These are phyloP conservation scores for Debaryomyces sp. DNA, from an alignment of 1,139 yeast genomes.

Conservation along the genomic window DNA sequence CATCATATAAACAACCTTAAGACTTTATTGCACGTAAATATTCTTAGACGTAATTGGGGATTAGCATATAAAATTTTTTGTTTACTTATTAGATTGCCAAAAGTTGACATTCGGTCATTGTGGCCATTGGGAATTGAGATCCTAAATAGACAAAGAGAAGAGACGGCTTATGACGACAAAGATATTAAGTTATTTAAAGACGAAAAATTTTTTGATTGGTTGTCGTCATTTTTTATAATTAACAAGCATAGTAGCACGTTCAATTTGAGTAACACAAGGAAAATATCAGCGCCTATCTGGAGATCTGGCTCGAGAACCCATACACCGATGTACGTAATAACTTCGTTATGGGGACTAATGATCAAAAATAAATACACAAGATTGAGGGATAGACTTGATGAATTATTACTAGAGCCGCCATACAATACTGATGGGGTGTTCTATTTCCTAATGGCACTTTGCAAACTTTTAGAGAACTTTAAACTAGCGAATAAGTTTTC, in stretches of 20 bases:
- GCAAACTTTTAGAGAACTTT: constrained; percentile 25
- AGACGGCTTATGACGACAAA: constrained; percentile 8
- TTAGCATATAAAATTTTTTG: constrained; percentile 56
- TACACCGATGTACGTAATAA: constrained; percentile 39
- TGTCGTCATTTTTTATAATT: constrained; percentile 30
- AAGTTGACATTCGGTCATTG: constrained; percentile 52
- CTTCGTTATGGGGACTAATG: constrained; percentile 40
- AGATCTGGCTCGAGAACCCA: constrained; percentile 40
- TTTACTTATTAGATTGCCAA: constrained; percentile 47
- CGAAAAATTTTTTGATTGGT: constrained; percentile 39
- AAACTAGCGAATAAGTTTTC: constrained; percentile 15
- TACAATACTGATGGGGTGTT: constrained; percentile 47
- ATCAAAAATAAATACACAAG: constrained; percentile 26
- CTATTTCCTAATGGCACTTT: constrained; percentile 35
- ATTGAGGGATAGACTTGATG: constrained; percentile 36
- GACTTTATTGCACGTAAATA: constrained; percentile 36
- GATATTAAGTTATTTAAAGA: constrained; percentile 18
- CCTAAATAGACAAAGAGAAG: constrained; percentile 25
- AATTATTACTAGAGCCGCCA: constrained; percentile 47
- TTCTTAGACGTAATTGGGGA: constrained; percentile 55
- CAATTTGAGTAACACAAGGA: constrained; percentile 11
- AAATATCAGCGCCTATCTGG: constrained; percentile 39
- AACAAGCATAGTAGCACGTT: constrained; percentile 11
- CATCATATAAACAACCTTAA: constrained; percentile 37
- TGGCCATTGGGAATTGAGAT: constrained; percentile 62